Base-by-base conservation (phyloP, 345 rosid species). In the Crucihimalaya himalaica region DNA sequence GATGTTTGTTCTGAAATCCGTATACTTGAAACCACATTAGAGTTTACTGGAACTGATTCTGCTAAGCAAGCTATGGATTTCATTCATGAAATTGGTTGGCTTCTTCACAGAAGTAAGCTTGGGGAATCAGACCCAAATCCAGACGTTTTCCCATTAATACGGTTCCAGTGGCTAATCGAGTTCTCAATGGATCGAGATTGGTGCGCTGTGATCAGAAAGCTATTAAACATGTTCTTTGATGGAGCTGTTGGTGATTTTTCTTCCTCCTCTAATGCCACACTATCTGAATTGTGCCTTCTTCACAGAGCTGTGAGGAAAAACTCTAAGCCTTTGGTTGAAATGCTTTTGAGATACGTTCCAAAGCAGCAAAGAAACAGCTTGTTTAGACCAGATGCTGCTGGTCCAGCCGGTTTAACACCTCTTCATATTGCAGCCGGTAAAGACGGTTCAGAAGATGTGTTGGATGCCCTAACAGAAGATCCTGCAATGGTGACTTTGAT, bases 401-500 rank as follows among this genome's bases (percentile, higher is more conserved):
- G 99, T 69, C 97, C 98, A 48, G 93, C 86, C 21, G 96, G 99
- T 81, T 85, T 92, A 87, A 96, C 99, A 21, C 98, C 99, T 80
- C 96, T 92, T 68, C 99, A 96, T 82, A 89, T 96, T 69, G 99
- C 97, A 58, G 99, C 99, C 1, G 99, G 99, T 64, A 96, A 87
- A 89, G 99, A 96, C 81, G 93, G 87, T 71, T 92, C 99, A 27
- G 97, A 96, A 83, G 93, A 84, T 61, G 87, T 90, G 35, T 71
- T 96, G 72, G 95, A 92, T 66, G 91, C 97, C 56, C 80, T 96
- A 70, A 90, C 89, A 20, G 82, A 88, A 70, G 99, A 92, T 76
- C 97, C 97, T 42, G 84, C 86, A 80, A 87, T 82, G 99, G 99
- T 95, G 76, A 83, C 35, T 76, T 71, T 57, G 16, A 40, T 14